Conservation (phyloP, 2,329 filamentous ascomycete species). For the Botrytis elliptica region DNA sequence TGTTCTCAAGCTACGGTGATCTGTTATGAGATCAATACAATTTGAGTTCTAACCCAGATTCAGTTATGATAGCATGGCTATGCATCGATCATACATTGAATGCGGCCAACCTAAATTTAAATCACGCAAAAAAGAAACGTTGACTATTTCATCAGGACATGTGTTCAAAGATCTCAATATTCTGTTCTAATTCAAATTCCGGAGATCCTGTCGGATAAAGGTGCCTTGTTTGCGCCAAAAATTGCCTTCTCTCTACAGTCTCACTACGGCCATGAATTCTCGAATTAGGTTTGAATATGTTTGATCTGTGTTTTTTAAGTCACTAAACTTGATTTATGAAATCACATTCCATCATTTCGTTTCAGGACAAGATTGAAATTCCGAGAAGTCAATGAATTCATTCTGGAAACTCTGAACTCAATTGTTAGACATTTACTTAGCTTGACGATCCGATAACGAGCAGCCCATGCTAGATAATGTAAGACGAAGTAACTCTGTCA, state of each 20-base stretch:
- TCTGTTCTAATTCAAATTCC: background rate
- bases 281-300: background rate
- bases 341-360: background rate
- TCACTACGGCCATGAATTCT: background rate
- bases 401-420: background rate
- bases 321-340: background rate
- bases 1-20: background rate
- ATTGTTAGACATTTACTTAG: background rate
- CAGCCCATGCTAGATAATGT: background rate
- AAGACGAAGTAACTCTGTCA: background rate
- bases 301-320: background rate
- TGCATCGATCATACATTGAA: background rate
- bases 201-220: background rate
- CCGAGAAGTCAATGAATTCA: background rate
- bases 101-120: background rate
- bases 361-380: background rate
- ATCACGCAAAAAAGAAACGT: background rate
- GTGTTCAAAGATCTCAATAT: background rate
- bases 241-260: background rate
- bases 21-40: background rate
- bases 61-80: background rate
- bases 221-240: background rate
- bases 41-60: background rate
- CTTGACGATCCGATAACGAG: background rate
- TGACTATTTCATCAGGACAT: background rate